These are phyloP conservation scores for Megacollybia marginata DNA, from an alignment of 768 basidiomycete genomes.

Conservation along the genomic window DNA sequence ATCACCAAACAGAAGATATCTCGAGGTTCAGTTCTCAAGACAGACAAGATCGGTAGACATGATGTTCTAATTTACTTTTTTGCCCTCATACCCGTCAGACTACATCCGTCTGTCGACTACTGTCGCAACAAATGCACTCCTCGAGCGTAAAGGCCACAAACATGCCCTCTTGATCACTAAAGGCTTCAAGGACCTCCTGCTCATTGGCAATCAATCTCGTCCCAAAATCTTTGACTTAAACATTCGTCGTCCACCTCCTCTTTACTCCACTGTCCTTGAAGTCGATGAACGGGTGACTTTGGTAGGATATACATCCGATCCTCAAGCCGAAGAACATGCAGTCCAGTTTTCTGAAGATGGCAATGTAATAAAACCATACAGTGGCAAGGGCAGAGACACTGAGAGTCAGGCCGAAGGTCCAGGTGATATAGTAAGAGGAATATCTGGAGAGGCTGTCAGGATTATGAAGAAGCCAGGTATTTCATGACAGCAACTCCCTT, in stretches of 20 bases:
- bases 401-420: constrained; percentile 66
- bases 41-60: constrained; percentile 67
- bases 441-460: constrained; percentile 86
- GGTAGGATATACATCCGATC: constrained; percentile 90
- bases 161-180: constrained; percentile 89
- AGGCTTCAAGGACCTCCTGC: constrained; percentile 85
- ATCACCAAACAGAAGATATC: constrained; percentile 64
- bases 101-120: constrained; percentile 92
- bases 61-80: neutral
- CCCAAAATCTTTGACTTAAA: constrained; percentile 94
- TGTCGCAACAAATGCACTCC: constrained; percentile 91
- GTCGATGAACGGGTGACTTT: constrained; percentile 90
- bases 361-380: constrained; percentile 56
- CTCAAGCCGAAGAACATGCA: constrained; percentile 66
- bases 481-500: neutral
- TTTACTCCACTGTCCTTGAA: constrained; percentile 73
- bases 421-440: constrained; percentile 70
- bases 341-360: constrained; percentile 73
- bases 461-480: constrained; percentile 69
- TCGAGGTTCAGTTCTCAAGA: constrained; percentile 59
- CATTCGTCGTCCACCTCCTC: constrained; percentile 66
- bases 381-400: constrained; percentile 74
- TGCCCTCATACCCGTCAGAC: constrained; percentile 36
- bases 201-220: constrained; percentile 92
- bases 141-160: constrained; percentile 90